Percentiles rank a stretch among this genome's conserved stretches.
Conservation (phyloP, 352 stramenopile genomes). For the Phytopythium kandeliae region DNA sequence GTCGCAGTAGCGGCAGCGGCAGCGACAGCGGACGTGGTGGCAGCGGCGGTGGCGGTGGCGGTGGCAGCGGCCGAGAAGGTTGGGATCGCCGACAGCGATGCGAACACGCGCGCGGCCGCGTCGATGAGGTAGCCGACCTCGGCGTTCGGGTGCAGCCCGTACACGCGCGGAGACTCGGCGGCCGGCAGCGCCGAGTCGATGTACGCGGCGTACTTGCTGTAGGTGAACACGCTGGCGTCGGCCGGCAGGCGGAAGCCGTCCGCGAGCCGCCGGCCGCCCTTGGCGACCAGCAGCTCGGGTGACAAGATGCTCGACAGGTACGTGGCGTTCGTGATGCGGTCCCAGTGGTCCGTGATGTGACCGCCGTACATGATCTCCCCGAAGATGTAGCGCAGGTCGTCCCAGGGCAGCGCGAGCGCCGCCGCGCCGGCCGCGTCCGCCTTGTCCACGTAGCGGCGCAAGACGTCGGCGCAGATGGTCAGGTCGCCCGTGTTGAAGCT, state of each 20-base stretch:
- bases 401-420: slow-evolving; percentile 46
- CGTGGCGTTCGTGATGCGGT: slow-evolving; percentile 76
- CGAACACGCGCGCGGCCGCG: slow-evolving; percentile 81
- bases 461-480: slow-evolving; percentile 87
- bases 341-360: slow-evolving; percentile 83
- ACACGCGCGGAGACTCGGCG: slow-evolving; percentile 58
- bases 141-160: slow-evolving; percentile 75
- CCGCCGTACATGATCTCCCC: slow-evolving; percentile 91
- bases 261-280: slow-evolving; percentile 38
- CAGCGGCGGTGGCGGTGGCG: slow-evolving; percentile 8
- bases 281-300: slow-evolving; percentile 36
- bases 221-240: slow-evolving; percentile 63
- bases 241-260: slow-evolving; percentile 69
- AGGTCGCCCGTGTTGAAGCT: slow-evolving; percentile 94
- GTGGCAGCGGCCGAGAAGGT: slow-evolving; percentile 40
- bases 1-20: not conserved
- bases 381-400: slow-evolving; percentile 88
- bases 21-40: slow-evolving; percentile 10
- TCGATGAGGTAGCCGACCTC: slow-evolving; percentile 77
- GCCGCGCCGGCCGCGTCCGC: not conserved
- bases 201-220: slow-evolving; percentile 92
- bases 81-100: slow-evolving; percentile 83
- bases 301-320: slow-evolving; percentile 71
- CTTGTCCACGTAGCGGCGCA: slow-evolving; percentile 63
- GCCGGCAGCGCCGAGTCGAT: slow-evolving; percentile 60